phyloP scores from a whole-genome alignment of 176 grass and related monocot species.

The Aegilops bicornis region DNA sequence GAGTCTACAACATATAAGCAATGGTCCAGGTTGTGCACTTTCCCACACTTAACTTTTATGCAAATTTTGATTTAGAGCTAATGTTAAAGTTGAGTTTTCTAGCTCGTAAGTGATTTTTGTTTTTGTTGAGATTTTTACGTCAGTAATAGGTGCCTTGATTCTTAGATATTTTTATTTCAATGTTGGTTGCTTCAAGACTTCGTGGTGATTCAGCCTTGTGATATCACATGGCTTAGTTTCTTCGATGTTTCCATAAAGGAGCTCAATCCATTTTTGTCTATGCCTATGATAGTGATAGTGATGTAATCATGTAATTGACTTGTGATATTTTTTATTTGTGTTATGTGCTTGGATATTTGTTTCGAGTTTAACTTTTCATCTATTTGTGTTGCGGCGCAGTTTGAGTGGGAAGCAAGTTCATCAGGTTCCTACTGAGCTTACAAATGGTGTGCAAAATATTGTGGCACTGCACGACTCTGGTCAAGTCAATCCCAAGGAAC shows the following conservation, averaged over 20 bases:
- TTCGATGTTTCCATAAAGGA: not conserved
- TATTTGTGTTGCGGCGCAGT: conserved; percentile 57
- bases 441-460: conserved; percentile 80
- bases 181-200: not conserved
- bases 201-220: conserved; percentile 4
- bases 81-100: conserved; percentile 13
- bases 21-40: conserved; percentile 70
- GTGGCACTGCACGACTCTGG: conserved; percentile 86
- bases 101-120: conserved; percentile 15
- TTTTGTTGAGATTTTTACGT: not conserved
- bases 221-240: conserved; percentile 6
- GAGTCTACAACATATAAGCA: conserved; percentile 84
- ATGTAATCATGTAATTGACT: conserved; percentile 21
- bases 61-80: conserved; percentile 23
- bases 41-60: conserved; percentile 13
- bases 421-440: conserved; percentile 61
- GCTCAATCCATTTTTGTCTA: not conserved
- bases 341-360: conserved; percentile 8
- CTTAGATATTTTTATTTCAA: not conserved
- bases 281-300: not conserved
- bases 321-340: conserved; percentile 11
- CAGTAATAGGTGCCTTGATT: conserved; percentile 1
- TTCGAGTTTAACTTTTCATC: conserved; percentile 1
- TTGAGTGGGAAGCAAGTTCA: conserved; percentile 93
- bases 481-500: conserved; percentile 86